These are phyloP conservation scores for Scedosporium dehoogii DNA, from an alignment of 2,329 filamentous ascomycete genomes.

Conservation along the genomic window DNA sequence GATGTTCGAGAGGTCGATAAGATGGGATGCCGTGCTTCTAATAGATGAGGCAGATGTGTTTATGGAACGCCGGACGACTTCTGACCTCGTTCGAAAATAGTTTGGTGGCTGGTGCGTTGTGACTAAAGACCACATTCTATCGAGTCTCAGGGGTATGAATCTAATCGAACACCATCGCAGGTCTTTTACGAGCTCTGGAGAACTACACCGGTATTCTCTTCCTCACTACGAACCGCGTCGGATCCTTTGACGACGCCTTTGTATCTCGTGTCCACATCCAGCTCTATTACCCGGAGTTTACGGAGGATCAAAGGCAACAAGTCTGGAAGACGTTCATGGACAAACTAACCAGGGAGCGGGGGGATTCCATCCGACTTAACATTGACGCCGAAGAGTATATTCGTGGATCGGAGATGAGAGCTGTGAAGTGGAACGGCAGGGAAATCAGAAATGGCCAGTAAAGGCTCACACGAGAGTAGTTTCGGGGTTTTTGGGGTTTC, in stretches of 20 bases:
- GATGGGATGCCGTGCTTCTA: too few relatives aligned
- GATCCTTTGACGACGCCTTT: constrained; percentile 34
- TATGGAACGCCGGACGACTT: too few relatives aligned
- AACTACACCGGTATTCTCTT: constrained; percentile 31
- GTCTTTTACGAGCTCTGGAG: constrained; percentile 13
- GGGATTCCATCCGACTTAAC: not conserved
- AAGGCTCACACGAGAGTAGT: too few relatives aligned
- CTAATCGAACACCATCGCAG: too few relatives aligned
- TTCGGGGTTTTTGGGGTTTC: not conserved
- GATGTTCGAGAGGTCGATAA: too few relatives aligned
- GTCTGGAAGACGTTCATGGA: constrained; percentile 14
- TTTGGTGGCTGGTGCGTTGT: too few relatives aligned
- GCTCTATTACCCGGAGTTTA: constrained; percentile 22
- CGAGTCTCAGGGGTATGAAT: too few relatives aligned
- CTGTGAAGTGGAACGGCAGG: constrained; percentile 20
- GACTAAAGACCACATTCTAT: too few relatives aligned
- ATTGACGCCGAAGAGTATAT: constrained; percentile 11
- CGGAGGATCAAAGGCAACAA: constrained; percentile 13
- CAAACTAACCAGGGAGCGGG: not conserved
- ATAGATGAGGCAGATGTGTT: too few relatives aligned
- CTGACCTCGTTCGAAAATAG: too few relatives aligned
- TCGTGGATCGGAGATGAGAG: constrained; percentile 10
- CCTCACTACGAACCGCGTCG: constrained; percentile 35
- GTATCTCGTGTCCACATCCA: constrained; percentile 27
- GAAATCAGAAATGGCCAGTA: constrained; percentile 19